Conservation (phyloP, 2,329 filamentous ascomycete genomes). For the Acrocalymma vagum region DNA sequence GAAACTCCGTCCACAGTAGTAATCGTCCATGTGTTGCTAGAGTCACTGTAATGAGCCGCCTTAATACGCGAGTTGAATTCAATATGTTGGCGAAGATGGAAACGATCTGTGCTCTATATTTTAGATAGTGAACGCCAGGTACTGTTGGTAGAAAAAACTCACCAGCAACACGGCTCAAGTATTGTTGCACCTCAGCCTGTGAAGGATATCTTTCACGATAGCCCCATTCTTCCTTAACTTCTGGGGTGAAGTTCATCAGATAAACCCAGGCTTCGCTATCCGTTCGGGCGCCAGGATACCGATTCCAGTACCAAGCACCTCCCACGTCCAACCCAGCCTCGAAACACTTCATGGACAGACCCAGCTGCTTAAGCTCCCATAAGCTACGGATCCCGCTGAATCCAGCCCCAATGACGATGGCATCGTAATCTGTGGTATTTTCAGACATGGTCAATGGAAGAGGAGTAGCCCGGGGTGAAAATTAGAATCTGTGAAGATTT, state of each 20-base stretch:
- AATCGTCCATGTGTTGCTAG: too few species aligned
- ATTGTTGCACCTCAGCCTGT: too few species aligned
- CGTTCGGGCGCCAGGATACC: conserved; percentile 1
- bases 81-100: conserved; percentile 59
- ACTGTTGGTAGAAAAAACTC: too few species aligned
- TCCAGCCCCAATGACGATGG: background rate
- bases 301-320: background rate
- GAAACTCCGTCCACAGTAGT: too few species aligned
- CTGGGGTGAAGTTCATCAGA: conserved; percentile 1
- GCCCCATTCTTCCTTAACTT: conserved; percentile 1
- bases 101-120: conserved; percentile 36
- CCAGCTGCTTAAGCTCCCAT: background rate
- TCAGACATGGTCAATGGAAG: too few species aligned
- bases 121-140: conserved; percentile 49
- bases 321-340: background rate
- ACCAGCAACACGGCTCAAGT: too few species aligned
- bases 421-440: background rate
- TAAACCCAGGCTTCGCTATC: conserved; percentile 4
- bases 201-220: too few species aligned
- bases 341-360: background rate
- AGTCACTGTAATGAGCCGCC: conserved; percentile 8
- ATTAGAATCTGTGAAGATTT: too few species aligned
- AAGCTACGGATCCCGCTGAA: background rate
- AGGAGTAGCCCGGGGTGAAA: too few species aligned
- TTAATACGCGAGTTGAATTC: conserved; percentile 61